phyloP scores from a whole-genome alignment of 306 rosid genomes.

The Rosa multiflora region DNA sequence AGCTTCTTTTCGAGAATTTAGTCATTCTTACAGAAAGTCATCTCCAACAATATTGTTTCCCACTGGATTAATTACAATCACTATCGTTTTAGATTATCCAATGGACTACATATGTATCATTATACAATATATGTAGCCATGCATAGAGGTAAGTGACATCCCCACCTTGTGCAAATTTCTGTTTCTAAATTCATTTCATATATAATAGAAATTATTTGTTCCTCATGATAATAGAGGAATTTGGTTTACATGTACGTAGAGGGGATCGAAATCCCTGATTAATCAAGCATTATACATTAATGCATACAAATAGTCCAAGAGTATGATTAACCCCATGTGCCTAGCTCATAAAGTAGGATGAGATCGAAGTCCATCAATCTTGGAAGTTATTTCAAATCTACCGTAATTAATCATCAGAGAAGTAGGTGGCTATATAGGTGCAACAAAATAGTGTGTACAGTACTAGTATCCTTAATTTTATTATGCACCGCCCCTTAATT shows the following conservation, averaged over 20 bases:
- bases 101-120: too few species aligned
- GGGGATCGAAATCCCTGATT: neutral
- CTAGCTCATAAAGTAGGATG: neutral
- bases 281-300: neutral
- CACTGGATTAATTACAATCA: too few species aligned
- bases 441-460: neutral
- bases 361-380: neutral
- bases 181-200: neutral
- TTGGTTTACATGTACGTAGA: neutral
- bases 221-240: neutral
- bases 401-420: neutral
- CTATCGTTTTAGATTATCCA: too few species aligned
- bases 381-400: neutral
- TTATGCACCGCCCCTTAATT: neutral
- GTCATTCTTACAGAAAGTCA: too few species aligned
- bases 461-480: neutral
- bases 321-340: neutral
- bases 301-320: neutral
- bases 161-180: neutral
- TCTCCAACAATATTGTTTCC: too few species aligned
- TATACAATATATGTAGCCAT: too few species aligned
- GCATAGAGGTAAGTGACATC: neutral
- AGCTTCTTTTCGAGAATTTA: too few species aligned
- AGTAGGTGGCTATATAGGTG: too few species aligned
- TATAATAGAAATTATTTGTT: neutral